Conservation (phyloP, 441 rosid genomes). For the Jatropha multifida region DNA sequence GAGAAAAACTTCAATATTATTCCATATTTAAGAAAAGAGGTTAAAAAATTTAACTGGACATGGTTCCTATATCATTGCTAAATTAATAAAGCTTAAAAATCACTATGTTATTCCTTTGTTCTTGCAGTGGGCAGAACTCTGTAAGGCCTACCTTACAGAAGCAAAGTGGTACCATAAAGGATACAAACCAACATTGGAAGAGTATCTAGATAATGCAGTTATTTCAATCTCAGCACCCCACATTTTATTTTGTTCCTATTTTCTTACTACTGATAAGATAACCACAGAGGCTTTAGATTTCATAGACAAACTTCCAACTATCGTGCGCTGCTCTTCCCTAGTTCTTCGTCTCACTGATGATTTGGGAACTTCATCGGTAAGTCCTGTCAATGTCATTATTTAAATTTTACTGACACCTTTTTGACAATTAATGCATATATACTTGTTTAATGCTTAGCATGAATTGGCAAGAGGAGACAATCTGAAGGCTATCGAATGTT, state of each 20-base stretch:
- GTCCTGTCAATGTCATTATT: not conserved
- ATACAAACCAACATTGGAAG: not conserved
- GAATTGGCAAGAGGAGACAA: not conserved
- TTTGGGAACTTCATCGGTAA: not conserved
- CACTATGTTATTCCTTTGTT: no score
- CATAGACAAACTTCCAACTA: not conserved
- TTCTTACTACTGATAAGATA: not conserved
- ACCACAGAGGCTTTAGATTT: not conserved
- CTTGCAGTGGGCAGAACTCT: not conserved
- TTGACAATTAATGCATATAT: not conserved
- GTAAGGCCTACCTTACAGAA: not conserved
- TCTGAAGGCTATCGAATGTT: not conserved
- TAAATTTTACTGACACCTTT: no score
- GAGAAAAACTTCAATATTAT: no score
- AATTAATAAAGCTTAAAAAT: no score
- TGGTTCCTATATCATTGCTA: not conserved
- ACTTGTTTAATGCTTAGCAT: not conserved
- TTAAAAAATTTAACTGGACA: no score
- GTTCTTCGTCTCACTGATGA: not conserved
- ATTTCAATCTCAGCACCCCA: not conserved
- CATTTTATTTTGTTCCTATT: no score
- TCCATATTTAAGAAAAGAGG: no score
- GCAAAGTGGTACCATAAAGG: not conserved
- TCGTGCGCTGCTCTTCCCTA: not conserved
- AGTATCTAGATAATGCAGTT: not conserved